Conservation (phyloP, 352 stramenopile species). For the Peronospora belbahrii region DNA sequence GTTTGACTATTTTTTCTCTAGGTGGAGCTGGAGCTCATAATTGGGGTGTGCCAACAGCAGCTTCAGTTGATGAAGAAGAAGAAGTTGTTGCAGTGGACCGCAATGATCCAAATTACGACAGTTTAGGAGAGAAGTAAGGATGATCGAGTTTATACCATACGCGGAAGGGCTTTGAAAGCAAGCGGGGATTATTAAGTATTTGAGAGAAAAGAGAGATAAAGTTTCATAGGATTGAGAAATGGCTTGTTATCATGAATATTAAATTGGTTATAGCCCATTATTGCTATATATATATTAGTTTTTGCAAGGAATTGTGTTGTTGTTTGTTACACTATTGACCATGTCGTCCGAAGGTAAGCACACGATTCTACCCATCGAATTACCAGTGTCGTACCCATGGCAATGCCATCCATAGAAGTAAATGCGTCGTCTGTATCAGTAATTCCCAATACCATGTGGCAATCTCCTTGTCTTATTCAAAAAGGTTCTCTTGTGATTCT, state of each 20-base stretch:
- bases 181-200: no score
- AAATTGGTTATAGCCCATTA: no score
- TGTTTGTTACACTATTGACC: no score
- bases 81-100: slow-evolving; percentile 44
- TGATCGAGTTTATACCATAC: not conserved
- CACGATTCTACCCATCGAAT: not conserved
- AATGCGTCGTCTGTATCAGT: slow-evolving; percentile 22
- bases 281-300: no score
- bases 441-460: slow-evolving; percentile 70
- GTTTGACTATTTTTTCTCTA: slow-evolving; percentile 7
- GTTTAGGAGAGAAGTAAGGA: slow-evolving; percentile 33
- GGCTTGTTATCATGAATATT: no score
- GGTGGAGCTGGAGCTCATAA: slow-evolving; percentile 78
- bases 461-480: slow-evolving; percentile 39
- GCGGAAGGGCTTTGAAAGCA: no score
- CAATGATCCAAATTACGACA: slow-evolving; percentile 76
- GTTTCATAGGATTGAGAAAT: no score
- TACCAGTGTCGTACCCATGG: slow-evolving; percentile 14
- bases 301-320: no score
- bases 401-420: slow-evolving; percentile 20
- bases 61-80: slow-evolving; percentile 14
- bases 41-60: slow-evolving; percentile 51
- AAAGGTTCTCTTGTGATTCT: slow-evolving; percentile 94
- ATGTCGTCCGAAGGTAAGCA: not conserved
- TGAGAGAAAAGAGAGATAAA: no score